phyloP scores from a whole-genome alignment of 768 basidiomycete species.

The Hortiboletus flavorubellus region DNA sequence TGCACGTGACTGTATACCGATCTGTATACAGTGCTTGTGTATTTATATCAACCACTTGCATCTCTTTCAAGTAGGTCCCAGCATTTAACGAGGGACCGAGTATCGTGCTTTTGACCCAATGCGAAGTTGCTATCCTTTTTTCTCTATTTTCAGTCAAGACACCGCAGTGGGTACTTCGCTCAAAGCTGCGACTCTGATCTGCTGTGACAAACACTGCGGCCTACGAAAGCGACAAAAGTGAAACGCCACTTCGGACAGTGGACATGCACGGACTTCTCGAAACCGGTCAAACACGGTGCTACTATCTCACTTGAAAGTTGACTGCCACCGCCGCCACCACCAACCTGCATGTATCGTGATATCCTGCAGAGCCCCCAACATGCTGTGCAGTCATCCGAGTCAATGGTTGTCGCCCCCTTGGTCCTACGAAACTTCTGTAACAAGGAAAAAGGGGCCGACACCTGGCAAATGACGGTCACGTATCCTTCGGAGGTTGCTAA shows the following conservation, averaged over 20 bases:
- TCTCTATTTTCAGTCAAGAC: not conserved
- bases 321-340: constrained; percentile 3
- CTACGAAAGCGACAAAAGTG: not conserved
- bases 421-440: not conserved
- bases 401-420: not conserved
- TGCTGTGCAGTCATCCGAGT: constrained; percentile 9
- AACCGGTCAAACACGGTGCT: not conserved
- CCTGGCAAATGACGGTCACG: not conserved
- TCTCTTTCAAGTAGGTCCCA: not conserved
- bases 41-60: not conserved
- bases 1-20: no score
- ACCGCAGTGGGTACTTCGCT: constrained; percentile 7
- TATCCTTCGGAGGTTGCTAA: constrained; percentile 9
- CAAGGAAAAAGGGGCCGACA: not conserved
- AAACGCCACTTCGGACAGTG: not conserved
- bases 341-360: not conserved
- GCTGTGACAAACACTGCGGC: not conserved
- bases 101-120: not conserved
- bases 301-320: not conserved
- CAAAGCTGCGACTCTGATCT: constrained; percentile 1
- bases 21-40: no score
- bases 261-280: not conserved
- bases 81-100: not conserved
- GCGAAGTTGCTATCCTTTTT: not conserved
- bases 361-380: not conserved